Percentiles rank a stretch among this genome's conserved stretches.
phyloP scores from a whole-genome alignment of 2,329 filamentous ascomycete genomes.

The Cladosporium velox region DNA sequence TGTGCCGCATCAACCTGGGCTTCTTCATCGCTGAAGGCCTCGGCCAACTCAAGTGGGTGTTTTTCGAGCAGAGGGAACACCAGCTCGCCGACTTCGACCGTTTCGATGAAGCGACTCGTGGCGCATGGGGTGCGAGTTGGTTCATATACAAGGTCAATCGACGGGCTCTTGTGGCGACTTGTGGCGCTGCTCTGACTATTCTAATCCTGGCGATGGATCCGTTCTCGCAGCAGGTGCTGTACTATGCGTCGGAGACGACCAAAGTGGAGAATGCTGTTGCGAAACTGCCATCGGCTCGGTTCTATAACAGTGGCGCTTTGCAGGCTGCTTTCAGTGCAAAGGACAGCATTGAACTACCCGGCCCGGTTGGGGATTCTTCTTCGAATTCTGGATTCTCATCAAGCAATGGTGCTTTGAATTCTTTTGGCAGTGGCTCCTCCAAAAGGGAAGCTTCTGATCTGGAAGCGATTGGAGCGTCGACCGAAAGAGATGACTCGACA shows the following conservation, averaged over 20 bases:
- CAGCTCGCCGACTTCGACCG: constrained; percentile 9
- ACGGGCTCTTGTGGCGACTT: not conserved
- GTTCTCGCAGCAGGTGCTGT: not conserved
- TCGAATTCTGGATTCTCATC: too few relatives aligned
- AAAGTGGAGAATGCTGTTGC: not conserved
- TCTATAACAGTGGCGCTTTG: not conserved
- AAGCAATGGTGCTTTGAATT: not conserved
- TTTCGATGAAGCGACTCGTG: not conserved
- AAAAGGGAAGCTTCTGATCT: not conserved
- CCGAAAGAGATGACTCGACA: not conserved
- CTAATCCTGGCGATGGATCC: not conserved
- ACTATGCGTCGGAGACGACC: not conserved
- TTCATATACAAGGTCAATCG: not conserved
- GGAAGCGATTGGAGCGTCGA: not conserved
- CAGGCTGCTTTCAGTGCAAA: not conserved
- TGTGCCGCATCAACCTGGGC: not conserved
- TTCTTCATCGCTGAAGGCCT: constrained; percentile 18
- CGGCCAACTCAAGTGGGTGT: constrained; percentile 24
- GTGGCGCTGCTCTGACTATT: not conserved
- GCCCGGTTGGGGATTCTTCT: not conserved
- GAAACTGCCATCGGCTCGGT: not conserved
- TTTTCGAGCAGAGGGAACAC: constrained; percentile 18
- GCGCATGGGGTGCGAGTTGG: not conserved
- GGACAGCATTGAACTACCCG: not conserved
- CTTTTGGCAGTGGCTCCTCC: not conserved